phyloP scores from a whole-genome alignment of 2,329 filamentous ascomycete species.

The Massarina eburnea region DNA sequence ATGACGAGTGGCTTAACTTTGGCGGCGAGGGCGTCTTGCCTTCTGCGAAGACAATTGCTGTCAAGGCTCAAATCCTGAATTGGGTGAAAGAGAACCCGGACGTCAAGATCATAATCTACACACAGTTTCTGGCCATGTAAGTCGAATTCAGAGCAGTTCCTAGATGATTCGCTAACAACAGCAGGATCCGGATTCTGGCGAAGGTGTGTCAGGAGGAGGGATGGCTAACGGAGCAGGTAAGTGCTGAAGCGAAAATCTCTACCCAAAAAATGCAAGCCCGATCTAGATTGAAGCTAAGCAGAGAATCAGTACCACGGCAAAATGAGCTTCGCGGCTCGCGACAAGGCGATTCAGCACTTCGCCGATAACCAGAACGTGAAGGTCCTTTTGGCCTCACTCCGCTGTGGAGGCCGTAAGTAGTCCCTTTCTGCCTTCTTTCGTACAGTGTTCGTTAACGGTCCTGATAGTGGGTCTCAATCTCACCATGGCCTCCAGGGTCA shows the following conservation, averaged over 20 bases:
- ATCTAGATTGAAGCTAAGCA: constrained; percentile 10
- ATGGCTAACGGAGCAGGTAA: constrained; percentile 51
- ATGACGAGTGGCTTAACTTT: constrained; percentile 43
- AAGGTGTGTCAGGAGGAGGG: constrained; percentile 53
- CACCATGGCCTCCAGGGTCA: constrained; percentile 55
- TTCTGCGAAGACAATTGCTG: constrained; percentile 49
- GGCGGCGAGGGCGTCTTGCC: constrained; percentile 43
- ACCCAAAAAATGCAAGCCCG: background rate
- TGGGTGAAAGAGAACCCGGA: constrained; percentile 48
- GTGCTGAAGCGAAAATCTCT: background rate
- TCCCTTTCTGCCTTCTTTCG: background rate
- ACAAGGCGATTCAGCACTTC: constrained; percentile 53
- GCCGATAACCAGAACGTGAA: constrained; percentile 39
- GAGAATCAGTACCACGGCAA: constrained; percentile 50
- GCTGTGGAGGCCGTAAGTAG: constrained; percentile 53
- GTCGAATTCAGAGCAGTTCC: background rate
- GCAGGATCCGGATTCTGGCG: constrained; percentile 50
- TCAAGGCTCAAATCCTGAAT: constrained; percentile 50
- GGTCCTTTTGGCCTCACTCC: constrained; percentile 59
- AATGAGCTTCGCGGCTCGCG: constrained; percentile 48
- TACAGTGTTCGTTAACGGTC: constrained; percentile 1
- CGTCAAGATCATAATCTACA: constrained; percentile 63
- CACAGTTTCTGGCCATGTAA: constrained; percentile 58
- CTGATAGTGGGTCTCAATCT: constrained; percentile 56
- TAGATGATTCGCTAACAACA: constrained; percentile 6